Base-by-base conservation (phyloP, 176 grass and related monocot genomes). In the Oryza meyeriana region DNA sequence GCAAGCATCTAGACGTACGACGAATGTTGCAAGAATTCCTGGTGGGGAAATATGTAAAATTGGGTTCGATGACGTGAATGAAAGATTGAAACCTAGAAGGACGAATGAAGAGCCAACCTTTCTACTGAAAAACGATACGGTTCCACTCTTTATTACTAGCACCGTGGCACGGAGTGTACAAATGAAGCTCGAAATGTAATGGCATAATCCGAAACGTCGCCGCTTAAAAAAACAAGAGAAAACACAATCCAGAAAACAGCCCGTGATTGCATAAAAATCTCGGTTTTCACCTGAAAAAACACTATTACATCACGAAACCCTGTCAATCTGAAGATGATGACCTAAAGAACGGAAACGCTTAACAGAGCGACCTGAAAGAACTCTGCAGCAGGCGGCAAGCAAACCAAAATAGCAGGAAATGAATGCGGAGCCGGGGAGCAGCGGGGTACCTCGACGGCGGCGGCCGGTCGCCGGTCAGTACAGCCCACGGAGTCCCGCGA, bases 381-480 rank as follows among this genome's bases (percentile, higher is more conserved):
- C 6, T 3, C 78, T 13, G 25, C 32, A 35, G 52, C 22, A 24
- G 52, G 42, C 4, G 32, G 77, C 32, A 33, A 20, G 3, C 42
- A 16, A 16, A n/a, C 11, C 16, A 6, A 38, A 30, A 39, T 71
- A 67, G 3, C 17, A 14, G 78, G 66, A 36, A 45, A 59, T 22
- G 24, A 83, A 73, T 44, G 68, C 45, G 55, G 35, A 3, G 61
- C 4, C 66, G 25, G 57, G 20, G 52, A 57, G 18, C 9, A 24
- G 35, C 20, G 34, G 71, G 44, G 86, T 88, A 88, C 87, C 87
- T 88, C 36, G 14, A 14, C 74, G 17, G 20, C 42, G 32, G 57
- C 35, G 10, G 55, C 3, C 10, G 47, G 55, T 59, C 55, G 55
- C n/a, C n/a, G 55, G 55, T 8, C 38, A 35, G 34, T 38, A n/a